Evolutionary conservation across 2,329 filamentous ascomycete genomes (phyloP).

Genomic region (Colletotrichum viniferum): DNA sequence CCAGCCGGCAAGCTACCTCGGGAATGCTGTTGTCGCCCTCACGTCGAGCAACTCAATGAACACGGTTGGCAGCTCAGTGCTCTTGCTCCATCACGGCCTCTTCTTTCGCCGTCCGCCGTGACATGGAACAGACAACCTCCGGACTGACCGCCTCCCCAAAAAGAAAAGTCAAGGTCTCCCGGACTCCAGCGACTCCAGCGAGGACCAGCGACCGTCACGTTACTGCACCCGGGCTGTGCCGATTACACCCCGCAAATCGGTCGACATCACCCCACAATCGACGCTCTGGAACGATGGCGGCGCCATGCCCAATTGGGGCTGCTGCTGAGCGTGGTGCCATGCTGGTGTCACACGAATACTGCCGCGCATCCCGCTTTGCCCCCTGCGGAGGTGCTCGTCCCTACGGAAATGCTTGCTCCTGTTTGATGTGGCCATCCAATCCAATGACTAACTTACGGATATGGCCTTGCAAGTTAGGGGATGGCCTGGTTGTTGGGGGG

Average conservation of each 20-base stretch:
- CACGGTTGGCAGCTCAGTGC: no score
- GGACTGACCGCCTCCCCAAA: not conserved
- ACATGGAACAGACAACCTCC: not conserved
- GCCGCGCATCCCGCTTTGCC: constrained; percentile 18
- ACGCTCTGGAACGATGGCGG: constrained; percentile 17
- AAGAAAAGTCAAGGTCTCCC: not conserved
- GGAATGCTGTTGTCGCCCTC: not conserved
- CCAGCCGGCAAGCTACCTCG: not conserved
- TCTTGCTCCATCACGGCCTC: not conserved
- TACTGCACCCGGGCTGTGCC: constrained; percentile 19
- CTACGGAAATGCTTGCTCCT: not conserved
- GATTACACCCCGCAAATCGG: constrained; percentile 18
- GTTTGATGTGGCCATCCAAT: not conserved
- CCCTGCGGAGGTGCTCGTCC: constrained; percentile 1
- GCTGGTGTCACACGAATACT: constrained; percentile 11
- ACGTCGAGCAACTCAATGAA: not conserved
- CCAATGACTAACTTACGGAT: not conserved
- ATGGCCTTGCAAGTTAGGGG: not conserved
- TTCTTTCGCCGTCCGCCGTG: not conserved
- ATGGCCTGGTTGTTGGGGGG: not conserved
- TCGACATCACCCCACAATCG: constrained; percentile 22
- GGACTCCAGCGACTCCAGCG: not conserved
- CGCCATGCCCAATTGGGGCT: constrained; percentile 16
- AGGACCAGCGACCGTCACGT: not conserved
- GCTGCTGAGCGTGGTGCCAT: constrained; percentile 17